Evolutionary conservation across 1,284 basidiomycete species (phyloP).

Genomic region (Fomitopsis palustris): DNA sequence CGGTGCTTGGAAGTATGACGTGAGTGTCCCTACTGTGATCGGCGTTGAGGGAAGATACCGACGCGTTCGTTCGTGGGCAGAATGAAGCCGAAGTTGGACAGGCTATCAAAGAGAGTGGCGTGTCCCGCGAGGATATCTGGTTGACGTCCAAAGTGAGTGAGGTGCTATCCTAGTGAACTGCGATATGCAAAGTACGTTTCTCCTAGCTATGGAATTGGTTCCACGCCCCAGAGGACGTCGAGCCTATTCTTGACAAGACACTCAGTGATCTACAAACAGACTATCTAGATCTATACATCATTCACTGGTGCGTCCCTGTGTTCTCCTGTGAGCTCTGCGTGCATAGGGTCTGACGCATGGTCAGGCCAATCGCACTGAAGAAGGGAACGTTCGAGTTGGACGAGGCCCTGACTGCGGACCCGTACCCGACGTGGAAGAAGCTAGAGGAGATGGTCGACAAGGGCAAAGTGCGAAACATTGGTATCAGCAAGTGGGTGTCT

Average conservation of each 20-base stretch:
- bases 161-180: too few species aligned
- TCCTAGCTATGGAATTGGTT: constrained; percentile 74
- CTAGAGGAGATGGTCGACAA: constrained; percentile 77
- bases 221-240: constrained; percentile 65
- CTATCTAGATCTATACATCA: constrained; percentile 78
- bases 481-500: constrained; percentile 65
- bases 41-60: too few species aligned
- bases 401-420: constrained; percentile 61
- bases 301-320: constrained; percentile 80
- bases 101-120: constrained; percentile 37
- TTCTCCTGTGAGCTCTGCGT: too few species aligned
- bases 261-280: constrained; percentile 65
- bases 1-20: constrained; percentile 66
- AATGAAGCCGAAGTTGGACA: constrained; percentile 53
- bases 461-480: constrained; percentile 82
- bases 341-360: too few species aligned
- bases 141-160: constrained; percentile 45
- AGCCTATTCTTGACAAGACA: constrained; percentile 64
- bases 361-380: constrained; percentile 69
- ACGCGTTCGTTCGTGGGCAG: constrained; percentile 7
- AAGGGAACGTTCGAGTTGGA: constrained; percentile 53
- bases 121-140: constrained; percentile 41
- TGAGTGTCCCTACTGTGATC: constrained; percentile 18
- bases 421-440: constrained; percentile 81
- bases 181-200: too few species aligned